phyloP scores from a whole-genome alignment of 2,329 filamentous ascomycete genomes.

The Rutstroemia sp. region DNA sequence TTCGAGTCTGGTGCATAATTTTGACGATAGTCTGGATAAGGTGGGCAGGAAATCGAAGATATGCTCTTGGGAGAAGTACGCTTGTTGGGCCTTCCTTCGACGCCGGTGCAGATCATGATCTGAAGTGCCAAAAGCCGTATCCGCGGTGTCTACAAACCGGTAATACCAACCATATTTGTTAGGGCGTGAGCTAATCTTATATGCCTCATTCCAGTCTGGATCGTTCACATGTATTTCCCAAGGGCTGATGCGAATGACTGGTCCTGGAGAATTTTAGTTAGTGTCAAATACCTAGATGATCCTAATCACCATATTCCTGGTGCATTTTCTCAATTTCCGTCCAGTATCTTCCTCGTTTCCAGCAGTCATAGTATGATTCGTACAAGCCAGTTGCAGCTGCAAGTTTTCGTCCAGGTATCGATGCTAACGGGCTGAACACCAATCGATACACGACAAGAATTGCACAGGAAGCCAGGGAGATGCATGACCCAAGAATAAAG shows the following conservation, averaged over 20 bases:
- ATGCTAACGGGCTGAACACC: no score
- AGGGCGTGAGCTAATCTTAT: slow-evolving; percentile 27
- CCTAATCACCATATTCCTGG: slow-evolving; percentile 15
- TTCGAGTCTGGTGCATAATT: neutral
- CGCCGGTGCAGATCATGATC: slow-evolving; percentile 16
- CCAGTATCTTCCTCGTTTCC: slow-evolving; percentile 11
- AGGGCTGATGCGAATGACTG: slow-evolving; percentile 31
- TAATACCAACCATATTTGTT: slow-evolving; percentile 11
- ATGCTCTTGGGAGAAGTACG: neutral
- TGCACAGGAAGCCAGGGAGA: no score
- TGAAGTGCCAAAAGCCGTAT: slow-evolving; percentile 11
- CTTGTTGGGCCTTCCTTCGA: slow-evolving; percentile 10
- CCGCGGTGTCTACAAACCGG: neutral
- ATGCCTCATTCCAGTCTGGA: slow-evolving; percentile 32
- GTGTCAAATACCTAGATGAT: neutral
- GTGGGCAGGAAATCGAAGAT: neutral
- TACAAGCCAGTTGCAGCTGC: slow-evolving; percentile 19
- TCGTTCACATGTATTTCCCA: slow-evolving; percentile 34
- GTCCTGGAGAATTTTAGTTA: slow-evolving; percentile 13
- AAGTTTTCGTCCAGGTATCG: slow-evolving; percentile 20
- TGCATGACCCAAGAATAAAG: no score
- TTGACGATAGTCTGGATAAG: neutral
- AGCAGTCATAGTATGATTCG: slow-evolving; percentile 15
- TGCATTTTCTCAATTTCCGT: slow-evolving; percentile 14
- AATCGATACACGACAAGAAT: no score